phyloP scores from a whole-genome alignment of 2,329 filamentous ascomycete species.

The Blastomyces percursus region DNA sequence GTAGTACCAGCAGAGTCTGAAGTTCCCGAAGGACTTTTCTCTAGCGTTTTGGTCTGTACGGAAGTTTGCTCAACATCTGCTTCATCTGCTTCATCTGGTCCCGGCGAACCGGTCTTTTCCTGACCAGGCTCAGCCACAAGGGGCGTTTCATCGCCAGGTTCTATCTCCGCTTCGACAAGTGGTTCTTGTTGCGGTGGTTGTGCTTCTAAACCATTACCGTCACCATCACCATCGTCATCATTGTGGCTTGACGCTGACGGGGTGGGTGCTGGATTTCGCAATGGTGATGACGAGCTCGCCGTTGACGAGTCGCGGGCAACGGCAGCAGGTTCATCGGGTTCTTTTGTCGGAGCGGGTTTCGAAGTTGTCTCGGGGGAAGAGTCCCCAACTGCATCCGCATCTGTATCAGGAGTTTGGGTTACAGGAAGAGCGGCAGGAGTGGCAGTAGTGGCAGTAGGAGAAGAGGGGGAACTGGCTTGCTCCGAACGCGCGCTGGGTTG shows the following conservation, averaged over 20 bases:
- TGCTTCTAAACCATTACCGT: background rate
- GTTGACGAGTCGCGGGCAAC: background rate
- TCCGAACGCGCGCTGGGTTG: background rate
- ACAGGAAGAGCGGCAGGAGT: background rate
- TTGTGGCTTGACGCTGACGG: background rate
- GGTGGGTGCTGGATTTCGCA: background rate
- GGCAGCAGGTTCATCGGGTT: background rate
- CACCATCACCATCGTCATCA: background rate
- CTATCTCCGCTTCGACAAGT: constrained; percentile 10
- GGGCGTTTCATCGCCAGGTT: background rate
- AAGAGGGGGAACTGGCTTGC: too few relatives aligned
- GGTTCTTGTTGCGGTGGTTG: background rate
- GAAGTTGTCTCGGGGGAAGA: background rate
- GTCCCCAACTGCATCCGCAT: background rate
- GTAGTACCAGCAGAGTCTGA: background rate
- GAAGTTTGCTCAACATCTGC: constrained; percentile 17
- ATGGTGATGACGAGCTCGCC: background rate
- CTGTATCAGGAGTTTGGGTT: background rate
- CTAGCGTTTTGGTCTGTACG: constrained; percentile 18
- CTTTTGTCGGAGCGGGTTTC: background rate
- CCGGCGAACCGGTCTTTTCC: constrained; percentile 3
- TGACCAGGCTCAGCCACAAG: background rate
- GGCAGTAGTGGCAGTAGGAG: background rate
- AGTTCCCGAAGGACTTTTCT: constrained; percentile 20
- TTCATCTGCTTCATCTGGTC: constrained; percentile 13